These are phyloP conservation scores for Mycena latifolia DNA, from an alignment of 768 basidiomycete genomes.

Conservation along the genomic window DNA sequence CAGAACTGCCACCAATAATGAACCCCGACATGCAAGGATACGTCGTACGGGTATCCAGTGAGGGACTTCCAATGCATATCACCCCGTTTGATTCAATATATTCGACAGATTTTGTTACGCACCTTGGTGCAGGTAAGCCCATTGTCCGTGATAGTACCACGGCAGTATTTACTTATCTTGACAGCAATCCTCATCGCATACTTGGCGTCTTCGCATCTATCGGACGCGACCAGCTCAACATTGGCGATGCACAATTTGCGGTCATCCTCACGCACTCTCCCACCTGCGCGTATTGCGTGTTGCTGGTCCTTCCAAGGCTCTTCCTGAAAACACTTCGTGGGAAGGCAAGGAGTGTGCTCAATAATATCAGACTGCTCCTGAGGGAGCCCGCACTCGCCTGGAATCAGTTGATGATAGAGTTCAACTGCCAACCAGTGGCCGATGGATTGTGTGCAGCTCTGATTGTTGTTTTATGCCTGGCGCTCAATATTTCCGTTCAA, in stretches of 20 bases:
- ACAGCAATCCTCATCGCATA: too few species aligned
- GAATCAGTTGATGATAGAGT: not conserved
- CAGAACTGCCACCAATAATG: too few species aligned
- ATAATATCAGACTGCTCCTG: not conserved
- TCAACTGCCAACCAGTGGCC: not conserved
- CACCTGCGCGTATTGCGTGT: conserved; percentile 6
- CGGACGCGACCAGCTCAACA: not conserved
- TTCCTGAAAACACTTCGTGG: too few species aligned
- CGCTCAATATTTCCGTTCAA: conserved; percentile 16
- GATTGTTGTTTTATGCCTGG: not conserved
- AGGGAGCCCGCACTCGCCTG: not conserved
- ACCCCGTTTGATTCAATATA: too few species aligned
- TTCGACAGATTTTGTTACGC: too few species aligned
- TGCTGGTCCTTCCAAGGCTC: conserved; percentile 19
- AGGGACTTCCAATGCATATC: too few species aligned
- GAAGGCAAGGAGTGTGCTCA: too few species aligned
- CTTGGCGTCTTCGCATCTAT: conserved; percentile 8
- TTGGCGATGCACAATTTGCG: conserved; percentile 17
- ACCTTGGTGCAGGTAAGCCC: too few species aligned
- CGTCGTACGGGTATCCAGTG: too few species aligned
- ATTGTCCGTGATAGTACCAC: too few species aligned
- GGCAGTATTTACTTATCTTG: too few species aligned
- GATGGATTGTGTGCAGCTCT: conserved; percentile 8
- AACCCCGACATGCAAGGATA: too few species aligned
- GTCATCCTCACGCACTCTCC: conserved; percentile 23